Conservation (phyloP, 2,329 filamentous ascomycete species). For the Metarhizium robertsii region DNA sequence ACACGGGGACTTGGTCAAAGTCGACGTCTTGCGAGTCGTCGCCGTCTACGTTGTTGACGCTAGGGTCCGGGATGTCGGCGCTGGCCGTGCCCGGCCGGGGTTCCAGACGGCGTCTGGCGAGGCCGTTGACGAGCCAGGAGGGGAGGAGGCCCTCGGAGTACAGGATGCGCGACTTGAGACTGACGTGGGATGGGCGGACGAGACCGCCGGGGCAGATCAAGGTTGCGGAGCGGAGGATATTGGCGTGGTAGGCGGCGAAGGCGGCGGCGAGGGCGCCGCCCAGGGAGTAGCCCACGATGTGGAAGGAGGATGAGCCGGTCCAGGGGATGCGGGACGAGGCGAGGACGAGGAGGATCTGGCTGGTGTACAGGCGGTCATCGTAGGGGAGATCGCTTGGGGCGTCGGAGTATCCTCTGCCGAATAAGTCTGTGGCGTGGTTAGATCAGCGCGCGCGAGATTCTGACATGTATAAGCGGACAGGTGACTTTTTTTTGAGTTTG, state of each 20-base stretch:
- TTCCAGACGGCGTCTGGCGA: conserved; percentile 42
- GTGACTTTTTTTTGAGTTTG: too few species aligned
- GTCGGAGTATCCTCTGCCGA: conserved; percentile 71
- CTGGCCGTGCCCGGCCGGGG: conserved; percentile 25
- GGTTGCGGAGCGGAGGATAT: conserved; percentile 52
- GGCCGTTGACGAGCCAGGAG: conserved; percentile 41
- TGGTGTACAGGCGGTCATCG: conserved; percentile 54
- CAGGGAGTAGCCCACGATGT: conserved; percentile 69
- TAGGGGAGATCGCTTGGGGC: conserved; percentile 50
- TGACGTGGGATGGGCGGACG: conserved; percentile 53
- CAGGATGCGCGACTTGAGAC: conserved; percentile 50
- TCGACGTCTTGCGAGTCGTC: conserved; percentile 22
- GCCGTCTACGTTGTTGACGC: conserved; percentile 22
- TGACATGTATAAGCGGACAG: too few species aligned
- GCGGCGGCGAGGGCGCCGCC: conserved; percentile 65
- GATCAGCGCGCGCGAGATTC: too few species aligned
- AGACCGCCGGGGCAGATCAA: conserved; percentile 62
- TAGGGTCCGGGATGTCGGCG: conserved; percentile 26
- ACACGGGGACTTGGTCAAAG: conserved; percentile 41
- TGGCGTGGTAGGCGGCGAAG: conserved; percentile 61
- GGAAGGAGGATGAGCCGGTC: conserved; percentile 48
- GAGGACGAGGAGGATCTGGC: conserved; percentile 57
- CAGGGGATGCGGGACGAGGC: conserved; percentile 52
- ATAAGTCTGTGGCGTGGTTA: conserved; percentile 44
- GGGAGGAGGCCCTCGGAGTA: conserved; percentile 54